A percentile compares a stretch with the other conserved stretches of the same genome.
These are phyloP conservation scores for Cyclotella baltica DNA, from an alignment of 108 stramenopile species.

Conservation along the genomic window DNA sequence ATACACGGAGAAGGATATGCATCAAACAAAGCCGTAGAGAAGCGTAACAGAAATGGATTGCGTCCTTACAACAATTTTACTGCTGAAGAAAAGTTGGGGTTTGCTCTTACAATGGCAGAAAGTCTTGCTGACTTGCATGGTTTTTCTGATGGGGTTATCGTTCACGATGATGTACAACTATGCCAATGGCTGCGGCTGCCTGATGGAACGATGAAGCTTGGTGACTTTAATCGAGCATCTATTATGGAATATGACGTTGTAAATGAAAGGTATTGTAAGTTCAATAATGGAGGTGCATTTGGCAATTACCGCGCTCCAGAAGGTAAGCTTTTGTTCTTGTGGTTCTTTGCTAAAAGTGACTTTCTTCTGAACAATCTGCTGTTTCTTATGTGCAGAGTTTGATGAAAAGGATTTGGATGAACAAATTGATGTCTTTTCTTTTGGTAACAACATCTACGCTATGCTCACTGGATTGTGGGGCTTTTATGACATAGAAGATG, in stretches of 20 bases:
- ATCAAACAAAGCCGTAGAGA: slow-evolving; percentile 45
- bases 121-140: slow-evolving; percentile 78
- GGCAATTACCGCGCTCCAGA: slow-evolving; percentile 71
- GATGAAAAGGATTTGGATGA: slow-evolving; percentile 61
- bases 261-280: slow-evolving; percentile 70
- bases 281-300: slow-evolving; percentile 66
- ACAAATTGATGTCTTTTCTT: slow-evolving; percentile 79
- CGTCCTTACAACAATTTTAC: slow-evolving; percentile 67
- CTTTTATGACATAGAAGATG: slow-evolving; percentile 72
- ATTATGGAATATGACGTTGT: slow-evolving; percentile 63
- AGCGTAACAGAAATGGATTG: slow-evolving; percentile 55
- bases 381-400: too few relatives aligned
- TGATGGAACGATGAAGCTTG: slow-evolving; percentile 71
- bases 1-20: slow-evolving; percentile 41
- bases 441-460: slow-evolving; percentile 79
- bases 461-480: slow-evolving; percentile 66
- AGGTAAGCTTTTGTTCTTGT: too few relatives aligned
- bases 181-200: slow-evolving; percentile 76
- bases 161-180: slow-evolving; percentile 83
- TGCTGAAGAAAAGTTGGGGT: slow-evolving; percentile 63
- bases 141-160: slow-evolving; percentile 68
- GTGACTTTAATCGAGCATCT: slow-evolving; percentile 85
- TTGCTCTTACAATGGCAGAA: slow-evolving; percentile 74
- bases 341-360: too few relatives aligned
- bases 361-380: too few relatives aligned